Evolutionary conservation across 495 filamentous ascomycete species (phyloP).

Genomic region (Hypomontagnella monticulosa): DNA sequence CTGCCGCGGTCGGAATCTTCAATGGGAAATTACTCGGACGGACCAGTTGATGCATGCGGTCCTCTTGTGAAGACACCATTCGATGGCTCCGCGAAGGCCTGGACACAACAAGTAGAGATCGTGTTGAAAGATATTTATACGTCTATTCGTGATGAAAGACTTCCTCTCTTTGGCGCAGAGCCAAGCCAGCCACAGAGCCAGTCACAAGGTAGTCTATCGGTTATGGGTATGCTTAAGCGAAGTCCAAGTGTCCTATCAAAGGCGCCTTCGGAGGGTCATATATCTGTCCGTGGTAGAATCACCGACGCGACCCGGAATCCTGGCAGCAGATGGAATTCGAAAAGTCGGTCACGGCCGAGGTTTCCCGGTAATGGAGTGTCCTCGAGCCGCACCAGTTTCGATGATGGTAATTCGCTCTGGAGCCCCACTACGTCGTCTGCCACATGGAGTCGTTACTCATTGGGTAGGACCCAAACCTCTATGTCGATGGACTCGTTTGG

Average conservation of each 20-base stretch:
- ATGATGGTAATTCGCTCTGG: constrained; percentile 90
- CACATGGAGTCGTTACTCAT: constrained; percentile 93
- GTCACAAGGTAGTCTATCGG: constrained; percentile 59
- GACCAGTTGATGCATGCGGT: constrained; percentile 56
- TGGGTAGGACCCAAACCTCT: constrained; percentile 87
- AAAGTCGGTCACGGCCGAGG: constrained; percentile 84
- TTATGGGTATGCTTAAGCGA: constrained; percentile 78
- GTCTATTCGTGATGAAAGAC: constrained; percentile 82
- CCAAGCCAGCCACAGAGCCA: constrained; percentile 54
- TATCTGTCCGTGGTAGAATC: constrained; percentile 73
- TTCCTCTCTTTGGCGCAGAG: constrained; percentile 81
- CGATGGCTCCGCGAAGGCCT: constrained; percentile 77
- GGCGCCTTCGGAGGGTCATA: constrained; percentile 77
- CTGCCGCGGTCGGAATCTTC: constrained; percentile 56
- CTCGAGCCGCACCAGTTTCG: constrained; percentile 93
- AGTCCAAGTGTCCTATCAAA: constrained; percentile 93
- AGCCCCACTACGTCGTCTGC: constrained; percentile 80
- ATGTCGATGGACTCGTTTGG: constrained; percentile 90
- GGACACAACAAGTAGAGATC: constrained; percentile 89
- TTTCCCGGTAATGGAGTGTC: constrained; percentile 84
- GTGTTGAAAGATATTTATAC: constrained; percentile 92
- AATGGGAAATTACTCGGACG: constrained; percentile 48
- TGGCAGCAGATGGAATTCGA: constrained; percentile 79
- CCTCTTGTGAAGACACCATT: constrained; percentile 85
- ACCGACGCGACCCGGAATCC: constrained; percentile 67